Evolutionary conservation across 2,329 filamentous ascomycete genomes (phyloP).

Genomic region (Venturia aucupariae): DNA sequence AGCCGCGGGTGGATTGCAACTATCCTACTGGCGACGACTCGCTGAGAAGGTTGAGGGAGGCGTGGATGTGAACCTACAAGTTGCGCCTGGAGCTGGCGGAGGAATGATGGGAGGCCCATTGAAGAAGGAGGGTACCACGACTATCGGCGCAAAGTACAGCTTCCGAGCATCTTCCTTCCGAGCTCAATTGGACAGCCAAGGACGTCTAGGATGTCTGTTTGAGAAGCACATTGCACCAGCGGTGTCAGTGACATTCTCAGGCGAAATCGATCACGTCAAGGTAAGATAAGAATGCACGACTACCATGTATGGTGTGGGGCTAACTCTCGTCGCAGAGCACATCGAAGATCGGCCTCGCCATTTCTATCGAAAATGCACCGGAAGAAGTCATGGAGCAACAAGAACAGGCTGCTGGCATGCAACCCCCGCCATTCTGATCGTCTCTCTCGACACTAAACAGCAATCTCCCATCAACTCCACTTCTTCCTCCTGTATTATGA

Average conservation of each 20-base stretch:
- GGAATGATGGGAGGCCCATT: constrained; percentile 65
- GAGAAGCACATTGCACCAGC: constrained; percentile 94
- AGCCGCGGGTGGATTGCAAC: constrained; percentile 69
- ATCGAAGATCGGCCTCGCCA: constrained; percentile 88
- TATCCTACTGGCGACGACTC: constrained; percentile 87
- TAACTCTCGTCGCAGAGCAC: constrained; percentile 56
- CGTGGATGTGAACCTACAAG: constrained; percentile 85
- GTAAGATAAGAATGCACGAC: constrained; percentile 58
- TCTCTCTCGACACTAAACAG: neutral
- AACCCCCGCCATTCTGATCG: constrained; percentile 32
- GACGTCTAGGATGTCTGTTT: constrained; percentile 83
- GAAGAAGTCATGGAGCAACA: constrained; percentile 34
- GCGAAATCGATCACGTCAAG: constrained; percentile 91
- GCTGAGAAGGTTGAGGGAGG: constrained; percentile 95
- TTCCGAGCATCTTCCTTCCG: constrained; percentile 94
- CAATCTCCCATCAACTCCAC: constrained; percentile 6
- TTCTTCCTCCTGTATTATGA: constrained; percentile 9
- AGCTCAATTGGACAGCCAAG: constrained; percentile 89
- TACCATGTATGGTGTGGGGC: constrained; percentile 15
- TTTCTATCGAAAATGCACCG: constrained; percentile 49
- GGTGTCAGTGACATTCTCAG: constrained; percentile 88
- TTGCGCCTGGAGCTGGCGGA: constrained; percentile 48
- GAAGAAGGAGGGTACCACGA: constrained; percentile 80
- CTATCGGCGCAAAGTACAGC: constrained; percentile 94
- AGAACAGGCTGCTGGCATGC: constrained; percentile 24